Evolutionary conservation across 2,329 filamentous ascomycete genomes (phyloP).

Genomic region (Diatrype stigma): DNA sequence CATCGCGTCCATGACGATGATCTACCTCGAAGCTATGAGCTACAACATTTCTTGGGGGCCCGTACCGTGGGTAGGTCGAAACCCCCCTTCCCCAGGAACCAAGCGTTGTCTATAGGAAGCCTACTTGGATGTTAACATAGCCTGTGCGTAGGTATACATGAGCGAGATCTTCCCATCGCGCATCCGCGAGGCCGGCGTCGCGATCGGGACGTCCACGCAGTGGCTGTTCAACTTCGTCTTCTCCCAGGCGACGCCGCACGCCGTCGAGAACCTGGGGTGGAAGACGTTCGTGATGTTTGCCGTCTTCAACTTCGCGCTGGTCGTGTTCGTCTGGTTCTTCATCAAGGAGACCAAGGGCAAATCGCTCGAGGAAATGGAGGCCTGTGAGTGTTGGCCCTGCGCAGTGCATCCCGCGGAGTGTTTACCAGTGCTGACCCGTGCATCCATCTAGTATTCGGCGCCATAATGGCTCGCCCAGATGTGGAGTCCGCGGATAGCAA

Average conservation of each 20-base stretch:
- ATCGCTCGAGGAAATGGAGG: neutral
- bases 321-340: neutral
- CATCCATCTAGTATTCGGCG: no score
- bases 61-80: conserved; percentile 44
- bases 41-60: conserved; percentile 49
- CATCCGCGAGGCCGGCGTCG: conserved; percentile 43
- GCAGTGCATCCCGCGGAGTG: no score
- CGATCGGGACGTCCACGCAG: conserved; percentile 41
- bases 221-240: conserved; percentile 49
- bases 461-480: no score
- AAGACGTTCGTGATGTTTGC: conserved; percentile 39
- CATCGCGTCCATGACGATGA: conserved; percentile 48
- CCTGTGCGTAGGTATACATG: neutral
- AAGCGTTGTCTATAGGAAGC: no score
- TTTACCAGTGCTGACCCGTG: no score
- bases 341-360: neutral
- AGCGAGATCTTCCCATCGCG: conserved; percentile 41
- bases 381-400: neutral
- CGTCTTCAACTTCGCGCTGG: neutral
- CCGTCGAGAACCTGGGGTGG: conserved; percentile 44
- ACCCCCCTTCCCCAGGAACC: neutral
- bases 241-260: conserved; percentile 43
- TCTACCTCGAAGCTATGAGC: conserved; percentile 50
- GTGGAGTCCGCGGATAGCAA: no score
- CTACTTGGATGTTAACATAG: no score